Base-by-base conservation (phyloP, 352 stramenopile genomes). In the Elongisporangium prolatum region DNA sequence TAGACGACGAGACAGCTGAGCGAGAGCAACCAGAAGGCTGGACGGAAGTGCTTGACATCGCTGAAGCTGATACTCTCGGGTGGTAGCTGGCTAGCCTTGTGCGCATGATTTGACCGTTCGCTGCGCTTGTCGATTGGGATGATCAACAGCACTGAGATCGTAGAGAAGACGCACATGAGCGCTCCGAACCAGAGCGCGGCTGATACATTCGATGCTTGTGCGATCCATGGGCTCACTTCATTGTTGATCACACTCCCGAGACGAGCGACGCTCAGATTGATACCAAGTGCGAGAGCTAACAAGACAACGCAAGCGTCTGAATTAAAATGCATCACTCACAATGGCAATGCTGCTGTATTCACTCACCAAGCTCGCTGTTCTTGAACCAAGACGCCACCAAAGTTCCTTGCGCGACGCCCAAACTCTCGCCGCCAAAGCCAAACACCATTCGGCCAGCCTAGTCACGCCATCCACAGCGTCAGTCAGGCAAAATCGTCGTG, bases 161-260 rank as follows among this genome's bases (percentile, higher is more conserved):
- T 72, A 20, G 80, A 94, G 13, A 75, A 55, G 37, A 83, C 55
- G 57, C 88, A 96, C 71, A 98, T 88, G 50, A 85, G 58, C 1
- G 88, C 83, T 51, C 91, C 89, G 38, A 97, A 65, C 84, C 87
- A 97, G 14, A 98, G 75, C 25, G 93, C 88, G 0, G 67, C 64
- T 4, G 77, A 87, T 14, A 97, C 81, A 50, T 67, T 73, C 9
- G 73, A 78, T 14, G 62, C 62, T 44, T 84, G 64, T 0, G 93
- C 91, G 28, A 98, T 75, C 50, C 72, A 57, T 0, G 89, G 89
- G 63, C 84, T 97, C 0, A 96, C 51, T 53, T 92, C 77, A 64
- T 98, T 97, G 72, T 98, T 98, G 63, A 97, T 91, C 34, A 98
- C 93, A 44, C 80, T 96, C 16, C 93, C 94, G 9, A 98, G 69